Evolutionary conservation across 164 flowering plant species (phyloP).

Genomic region (Hamamelis virginiana): DNA sequence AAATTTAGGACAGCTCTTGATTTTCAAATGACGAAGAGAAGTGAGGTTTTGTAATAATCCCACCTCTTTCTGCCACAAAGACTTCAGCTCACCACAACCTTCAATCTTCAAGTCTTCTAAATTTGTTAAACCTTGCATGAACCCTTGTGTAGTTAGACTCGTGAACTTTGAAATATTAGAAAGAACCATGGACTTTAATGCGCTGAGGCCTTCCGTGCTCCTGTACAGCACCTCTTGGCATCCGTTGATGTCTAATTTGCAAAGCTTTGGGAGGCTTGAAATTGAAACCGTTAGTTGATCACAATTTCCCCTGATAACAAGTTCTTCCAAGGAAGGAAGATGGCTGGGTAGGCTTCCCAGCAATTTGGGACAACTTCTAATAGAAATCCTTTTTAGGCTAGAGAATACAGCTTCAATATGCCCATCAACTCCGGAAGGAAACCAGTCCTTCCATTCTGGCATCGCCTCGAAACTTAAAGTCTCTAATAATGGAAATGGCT

Average conservation of each 20-base stretch:
- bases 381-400: slow-evolving; percentile 9
- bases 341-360: neutral
- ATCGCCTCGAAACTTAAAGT: neutral
- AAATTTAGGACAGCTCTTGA: neutral
- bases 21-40: neutral
- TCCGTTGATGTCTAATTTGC: neutral
- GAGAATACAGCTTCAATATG: slow-evolving; percentile 5
- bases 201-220: neutral
- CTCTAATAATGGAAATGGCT: slow-evolving; percentile 19
- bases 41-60: too few species aligned
- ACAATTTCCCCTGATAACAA: neutral
- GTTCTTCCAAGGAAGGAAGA: slow-evolving; percentile 10
- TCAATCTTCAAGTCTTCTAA: too few species aligned
- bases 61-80: neutral
- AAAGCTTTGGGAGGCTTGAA: slow-evolving; percentile 1
- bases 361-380: slow-evolving; percentile 8
- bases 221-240: neutral
- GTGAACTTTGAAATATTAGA: too few species aligned
- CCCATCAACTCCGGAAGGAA: neutral
- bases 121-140: too few species aligned
- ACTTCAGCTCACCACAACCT: too few species aligned
- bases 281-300: neutral
- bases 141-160: too few species aligned
- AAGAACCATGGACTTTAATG: neutral
- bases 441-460: slow-evolving; percentile 8